Evolutionary conservation across 305 asterid genomes (phyloP).

Genomic region (Rubia occidens): DNA sequence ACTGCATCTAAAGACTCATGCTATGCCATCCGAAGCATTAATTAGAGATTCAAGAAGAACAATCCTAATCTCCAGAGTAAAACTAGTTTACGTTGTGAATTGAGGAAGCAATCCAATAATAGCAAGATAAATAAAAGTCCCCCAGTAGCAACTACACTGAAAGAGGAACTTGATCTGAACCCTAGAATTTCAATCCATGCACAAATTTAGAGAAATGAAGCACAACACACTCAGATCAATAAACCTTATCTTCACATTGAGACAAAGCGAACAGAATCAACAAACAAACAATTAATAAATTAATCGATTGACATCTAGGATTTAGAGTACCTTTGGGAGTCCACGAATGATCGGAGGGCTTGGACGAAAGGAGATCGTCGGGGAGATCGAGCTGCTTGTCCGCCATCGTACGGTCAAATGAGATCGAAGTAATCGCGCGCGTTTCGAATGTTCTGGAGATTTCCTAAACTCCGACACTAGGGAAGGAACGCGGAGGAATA

Average conservation of each 20-base stretch:
- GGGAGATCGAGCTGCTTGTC: too few species aligned
- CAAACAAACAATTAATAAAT: not conserved
- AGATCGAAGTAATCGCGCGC: not conserved
- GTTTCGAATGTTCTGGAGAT: not conserved
- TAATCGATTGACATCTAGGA: not conserved
- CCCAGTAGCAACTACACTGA: not conserved
- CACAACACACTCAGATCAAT: conserved; percentile 18
- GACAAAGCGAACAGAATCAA: conserved; percentile 19
- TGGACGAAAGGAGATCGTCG: too few species aligned
- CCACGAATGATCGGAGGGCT: conserved; percentile 54
- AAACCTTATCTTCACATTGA: conserved; percentile 23
- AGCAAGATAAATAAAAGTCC: not conserved
- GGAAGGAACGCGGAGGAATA: not conserved
- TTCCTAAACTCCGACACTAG: not conserved
- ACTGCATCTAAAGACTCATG: not conserved
- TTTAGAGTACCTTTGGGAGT: conserved; percentile 51
- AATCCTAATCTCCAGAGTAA: too few species aligned
- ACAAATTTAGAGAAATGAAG: conserved; percentile 16
- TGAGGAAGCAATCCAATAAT: not conserved
- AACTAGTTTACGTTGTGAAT: not conserved
- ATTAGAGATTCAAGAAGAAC: not conserved
- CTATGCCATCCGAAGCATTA: not conserved
- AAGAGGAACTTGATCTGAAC: conserved; percentile 32
- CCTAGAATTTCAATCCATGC: conserved; percentile 28
- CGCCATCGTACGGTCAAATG: too few species aligned